phyloP scores from a whole-genome alignment of 2,329 filamentous ascomycete species.

The Chrysoporthe deuterocubensis region DNA sequence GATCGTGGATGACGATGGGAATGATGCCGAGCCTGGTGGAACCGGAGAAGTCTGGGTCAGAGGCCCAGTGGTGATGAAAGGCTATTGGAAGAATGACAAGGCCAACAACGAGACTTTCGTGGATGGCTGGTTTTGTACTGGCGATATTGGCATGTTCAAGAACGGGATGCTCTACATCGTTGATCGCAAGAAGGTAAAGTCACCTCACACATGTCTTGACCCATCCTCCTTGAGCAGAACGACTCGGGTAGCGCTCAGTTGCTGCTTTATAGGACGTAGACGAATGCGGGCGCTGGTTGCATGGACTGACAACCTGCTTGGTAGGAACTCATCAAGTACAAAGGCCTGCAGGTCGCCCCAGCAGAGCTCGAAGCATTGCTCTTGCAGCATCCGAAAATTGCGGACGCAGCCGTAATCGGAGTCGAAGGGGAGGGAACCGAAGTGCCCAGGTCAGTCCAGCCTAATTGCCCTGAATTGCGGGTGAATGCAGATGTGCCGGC shows the following conservation, averaged over 20 bases:
- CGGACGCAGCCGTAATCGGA: conserved; percentile 66
- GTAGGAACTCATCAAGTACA: conserved; percentile 63
- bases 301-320: neutral
- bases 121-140: conserved; percentile 74
- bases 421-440: conserved; percentile 51
- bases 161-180: conserved; percentile 75
- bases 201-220: neutral
- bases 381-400: conserved; percentile 45
- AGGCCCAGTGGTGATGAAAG: conserved; percentile 73
- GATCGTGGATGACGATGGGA: conserved; percentile 45
- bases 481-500: neutral
- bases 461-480: neutral
- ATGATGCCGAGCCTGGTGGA: conserved; percentile 44
- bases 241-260: neutral
- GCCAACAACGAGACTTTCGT: conserved; percentile 66
- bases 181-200: conserved; percentile 69
- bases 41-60: conserved; percentile 69
- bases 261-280: neutral
- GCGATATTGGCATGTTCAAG: conserved; percentile 76
- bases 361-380: conserved; percentile 62
- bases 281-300: neutral
- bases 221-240: neutral
- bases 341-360: conserved; percentile 70
- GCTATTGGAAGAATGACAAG: conserved; percentile 70
- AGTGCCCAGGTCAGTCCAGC: conserved; percentile 57